Evolutionary conservation across 163 green algal genomes (phyloP), one percentile per base, ranked within the genome.

Genomic region (Chlamydomonas reinhardtii): DNA sequence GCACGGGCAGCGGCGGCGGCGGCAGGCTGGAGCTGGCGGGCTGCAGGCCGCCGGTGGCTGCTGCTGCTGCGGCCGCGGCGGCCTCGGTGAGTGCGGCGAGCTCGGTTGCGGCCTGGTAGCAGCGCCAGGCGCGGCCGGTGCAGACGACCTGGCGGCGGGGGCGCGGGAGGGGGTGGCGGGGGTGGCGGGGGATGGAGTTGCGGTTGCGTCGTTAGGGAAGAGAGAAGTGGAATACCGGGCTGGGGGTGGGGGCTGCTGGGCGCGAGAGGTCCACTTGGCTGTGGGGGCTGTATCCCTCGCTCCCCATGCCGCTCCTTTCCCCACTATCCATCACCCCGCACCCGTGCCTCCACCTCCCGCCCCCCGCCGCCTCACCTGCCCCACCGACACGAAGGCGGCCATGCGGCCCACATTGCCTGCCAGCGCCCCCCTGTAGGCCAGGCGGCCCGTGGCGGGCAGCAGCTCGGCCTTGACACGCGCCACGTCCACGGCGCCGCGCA

Each of bases 401-500:
- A 84, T 70, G 17, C 77, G 65, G 66, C 76, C 66, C 66, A 84
- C 65, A 32, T 76, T 76, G 9, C 31, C 37, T 2, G 11, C 66
- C 48, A 84, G 65, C 2, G 4, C 14, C 15, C 77, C 77, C 17
- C 77, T n/a, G 43, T 84, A 84, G n/a, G 14, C 34, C 43, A 76
- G 43, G 0, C 66, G 65, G 19, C 77, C 77, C 20, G 66, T 84
- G 77, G 66, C 19, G 65, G 77, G 65, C 77, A 76, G 14, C 39
- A 84, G 66, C 31, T 84, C 77, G 64, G 66, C 66, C 43, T 69
- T 68, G 25, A 69, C 31, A 14, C 16, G 48, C 62, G 62, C n/a
- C 31, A 70, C 34, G 79, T 85, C 79, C 68, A 78, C 68, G 0
- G 79, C 79, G 19, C 68, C 79, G 52, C 62, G 61, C 52, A 85